Percentiles rank a stretch among this genome's conserved stretches.
Conservation (phyloP, 352 stramenopile species). For the Lagenidium giganteum region DNA sequence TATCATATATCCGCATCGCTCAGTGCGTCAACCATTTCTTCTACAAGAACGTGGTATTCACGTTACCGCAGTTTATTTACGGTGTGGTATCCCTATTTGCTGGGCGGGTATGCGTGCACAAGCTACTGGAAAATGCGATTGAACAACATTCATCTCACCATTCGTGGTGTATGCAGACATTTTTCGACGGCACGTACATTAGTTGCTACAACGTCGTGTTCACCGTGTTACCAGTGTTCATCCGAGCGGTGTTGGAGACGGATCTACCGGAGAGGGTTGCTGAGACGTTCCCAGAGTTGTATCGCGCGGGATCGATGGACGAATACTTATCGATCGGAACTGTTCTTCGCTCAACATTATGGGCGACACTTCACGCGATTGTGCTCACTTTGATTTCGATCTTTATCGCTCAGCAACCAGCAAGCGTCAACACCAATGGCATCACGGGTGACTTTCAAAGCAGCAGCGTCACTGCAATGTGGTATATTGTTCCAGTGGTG, state of each 20-base stretch:
- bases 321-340: slow-evolving; percentile 59
- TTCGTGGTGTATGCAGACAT: slow-evolving; percentile 40
- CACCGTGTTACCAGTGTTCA: slow-evolving; percentile 87
- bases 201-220: slow-evolving; percentile 95
- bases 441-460: slow-evolving; percentile 66
- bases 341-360: slow-evolving; percentile 25
- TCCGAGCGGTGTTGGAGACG: slow-evolving; percentile 69
- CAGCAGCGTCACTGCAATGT: slow-evolving; percentile 91
- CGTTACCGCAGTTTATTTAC: slow-evolving; percentile 86
- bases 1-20: slow-evolving; percentile 95
- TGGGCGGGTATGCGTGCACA: slow-evolving; percentile 59
- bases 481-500: slow-evolving; percentile 90
- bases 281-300: slow-evolving; percentile 68
- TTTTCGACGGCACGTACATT: slow-evolving; percentile 81
- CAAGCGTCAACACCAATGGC: slow-evolving; percentile 44
- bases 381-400: slow-evolving; percentile 57
- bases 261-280: slow-evolving; percentile 64
- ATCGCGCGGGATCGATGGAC: slow-evolving; percentile 48
- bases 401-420: slow-evolving; percentile 37
- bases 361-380: slow-evolving; percentile 56
- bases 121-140: not conserved
- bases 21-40: slow-evolving; percentile 98
- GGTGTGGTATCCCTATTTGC: slow-evolving; percentile 86
- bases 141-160: too few species aligned
- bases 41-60: slow-evolving; percentile 98